Conservation (phyloP, 768 basidiomycete species). For the Rhizopogon sp. region DNA sequence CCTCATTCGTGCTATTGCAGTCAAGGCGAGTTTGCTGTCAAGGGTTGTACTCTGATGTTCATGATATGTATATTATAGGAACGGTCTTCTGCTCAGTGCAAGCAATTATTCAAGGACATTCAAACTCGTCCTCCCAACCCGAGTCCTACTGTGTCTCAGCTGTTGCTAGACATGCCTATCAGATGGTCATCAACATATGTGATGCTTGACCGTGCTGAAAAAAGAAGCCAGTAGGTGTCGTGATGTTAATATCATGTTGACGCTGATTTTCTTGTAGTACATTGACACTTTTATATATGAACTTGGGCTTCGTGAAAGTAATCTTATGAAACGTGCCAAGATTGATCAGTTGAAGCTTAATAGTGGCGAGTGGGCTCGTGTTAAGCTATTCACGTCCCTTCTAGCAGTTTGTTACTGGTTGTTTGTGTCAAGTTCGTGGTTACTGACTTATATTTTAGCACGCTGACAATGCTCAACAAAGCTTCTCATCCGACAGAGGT, state of each 20-base stretch:
- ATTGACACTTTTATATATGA: not conserved
- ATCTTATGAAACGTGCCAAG: slow-evolving; percentile 11
- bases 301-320: slow-evolving; percentile 7
- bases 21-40: slow-evolving; percentile 1
- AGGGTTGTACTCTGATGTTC: no score
- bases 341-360: slow-evolving; percentile 8
- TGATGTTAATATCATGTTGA: no score
- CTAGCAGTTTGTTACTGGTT: slow-evolving; percentile 12
- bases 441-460: slow-evolving; percentile 12
- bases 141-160: not conserved
- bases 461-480: slow-evolving; percentile 26
- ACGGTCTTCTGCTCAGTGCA: slow-evolving; percentile 15
- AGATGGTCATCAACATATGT: slow-evolving; percentile 28
- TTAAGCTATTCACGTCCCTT: slow-evolving; percentile 13
- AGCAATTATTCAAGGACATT: slow-evolving; percentile 17
- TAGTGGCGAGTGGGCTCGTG: slow-evolving; percentile 17
- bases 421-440: not conserved
- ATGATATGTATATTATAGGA: not conserved
- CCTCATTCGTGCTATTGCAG: not conserved
- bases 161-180: slow-evolving; percentile 27
- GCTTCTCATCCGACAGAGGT: slow-evolving; percentile 22
- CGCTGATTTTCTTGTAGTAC: not conserved
- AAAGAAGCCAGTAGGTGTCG: not conserved
- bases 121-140: slow-evolving; percentile 2
- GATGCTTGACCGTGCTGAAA: slow-evolving; percentile 11